Conservation (phyloP, 139 green algal genomes). For the Eudorina sp. region DNA sequence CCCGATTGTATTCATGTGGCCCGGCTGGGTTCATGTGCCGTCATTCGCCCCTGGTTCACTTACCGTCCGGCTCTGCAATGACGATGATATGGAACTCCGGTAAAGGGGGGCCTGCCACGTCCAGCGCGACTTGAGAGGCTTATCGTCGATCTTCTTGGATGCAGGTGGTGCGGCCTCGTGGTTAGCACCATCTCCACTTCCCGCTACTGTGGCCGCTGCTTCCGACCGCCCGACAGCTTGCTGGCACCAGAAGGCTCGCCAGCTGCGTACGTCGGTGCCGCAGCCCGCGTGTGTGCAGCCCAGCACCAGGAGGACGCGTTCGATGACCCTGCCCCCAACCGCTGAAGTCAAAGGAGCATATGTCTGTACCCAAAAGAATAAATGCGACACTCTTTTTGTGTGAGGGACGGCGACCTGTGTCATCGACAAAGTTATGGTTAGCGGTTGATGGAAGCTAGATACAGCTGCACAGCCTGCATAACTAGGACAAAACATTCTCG, state of each 20-base stretch:
- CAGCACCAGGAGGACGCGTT: constrained; percentile 64
- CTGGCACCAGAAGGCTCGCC: constrained; percentile 65
- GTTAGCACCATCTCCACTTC: no score
- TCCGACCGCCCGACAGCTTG: background rate
- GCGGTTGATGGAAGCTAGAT: no score
- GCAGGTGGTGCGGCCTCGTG: no score
- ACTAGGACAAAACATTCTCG: no score
- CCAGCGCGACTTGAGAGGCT: no score
- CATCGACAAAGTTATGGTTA: no score
- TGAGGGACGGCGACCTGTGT: no score
- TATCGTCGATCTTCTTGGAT: no score
- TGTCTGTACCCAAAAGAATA: constrained; percentile 49
- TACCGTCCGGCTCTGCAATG: constrained; percentile 57
- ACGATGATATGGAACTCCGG: constrained; percentile 74
- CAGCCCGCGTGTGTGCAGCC: constrained; percentile 64
- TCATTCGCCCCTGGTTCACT: background rate
- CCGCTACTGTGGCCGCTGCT: constrained; percentile 15
- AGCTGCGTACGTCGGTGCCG: constrained; percentile 58
- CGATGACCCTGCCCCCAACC: background rate
- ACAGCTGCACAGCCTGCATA: no score
- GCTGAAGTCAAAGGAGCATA: constrained; percentile 53
- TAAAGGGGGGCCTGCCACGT: constrained; percentile 37
- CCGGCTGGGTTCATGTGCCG: no score
- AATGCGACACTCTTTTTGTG: no score
- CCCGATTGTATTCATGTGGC: no score